Evolutionary conservation across 1,284 basidiomycete species (phyloP), one percentile per base, ranked within the genome.

Genomic region (Vanrija humicola): DNA sequence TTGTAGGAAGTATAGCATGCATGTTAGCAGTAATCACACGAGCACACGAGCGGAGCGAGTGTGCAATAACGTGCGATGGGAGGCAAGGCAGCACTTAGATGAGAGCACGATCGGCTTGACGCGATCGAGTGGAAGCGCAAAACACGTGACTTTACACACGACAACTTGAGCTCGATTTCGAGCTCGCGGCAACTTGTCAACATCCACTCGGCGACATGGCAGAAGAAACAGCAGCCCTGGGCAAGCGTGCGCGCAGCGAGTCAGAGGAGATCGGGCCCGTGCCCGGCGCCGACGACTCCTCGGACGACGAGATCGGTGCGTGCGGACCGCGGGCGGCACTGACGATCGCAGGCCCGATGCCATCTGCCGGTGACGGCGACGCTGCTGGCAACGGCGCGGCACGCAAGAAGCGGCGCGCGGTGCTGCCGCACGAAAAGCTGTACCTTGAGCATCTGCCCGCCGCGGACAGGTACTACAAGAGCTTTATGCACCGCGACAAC

Each of bases 401-500:
- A 23, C 14, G 50, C 52, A 74, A 69, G 62, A 72, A 70, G 63
- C 70, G 71, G 59, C 49, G 69, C 49, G 72, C 73, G 84, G 85
- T 87, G 14, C 79, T 90, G 10, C 84, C 85, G 2, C 86, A 90
- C 64, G 87, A 89, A 78, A 82, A 84, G 62, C 81, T 97, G 28
- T 98, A 90, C 76, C 82, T 98, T 46, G 89, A 91, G 46, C 90
- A 95, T 74, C 80, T 99, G 26, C 96, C 96, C 1, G 85, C 85
- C 66, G 85, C 92, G 49, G 90, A 97, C 70, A 86, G 96, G 64
- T 99, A 98, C 78, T 88, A 86, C 79, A 93, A 95, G 79, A 94
- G 90, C 58, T 96, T 98, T 78, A 98, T 98, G 96, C 96, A 99
- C 76, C 81, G 94, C 50, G 95, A 98, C 66, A 83, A 86, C 18